Evolutionary conservation across 495 filamentous ascomycete genomes (phyloP), one percentile per base, ranked within the genome.

Genomic region (Penicillium malachiteum): DNA sequence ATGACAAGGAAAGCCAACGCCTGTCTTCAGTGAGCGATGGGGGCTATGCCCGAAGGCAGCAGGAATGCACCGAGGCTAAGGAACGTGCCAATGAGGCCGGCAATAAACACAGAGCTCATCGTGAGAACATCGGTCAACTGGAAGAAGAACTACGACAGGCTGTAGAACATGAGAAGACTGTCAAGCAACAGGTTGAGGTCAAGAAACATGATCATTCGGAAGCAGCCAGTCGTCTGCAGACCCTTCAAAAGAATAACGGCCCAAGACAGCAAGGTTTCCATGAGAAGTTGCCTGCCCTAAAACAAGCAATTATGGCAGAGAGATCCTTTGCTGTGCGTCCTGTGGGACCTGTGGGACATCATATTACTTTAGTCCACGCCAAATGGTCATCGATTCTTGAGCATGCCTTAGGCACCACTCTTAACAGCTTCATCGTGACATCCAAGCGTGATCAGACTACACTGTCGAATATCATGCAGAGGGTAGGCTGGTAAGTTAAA

Each of bases 381-480:
- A 75, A 88, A 62, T 99, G 94, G 94, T 86, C 87, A 6, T 83
- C 79, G n/a, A 83, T 92, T 48, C 66, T 97, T 8, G 94, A 99
- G 65, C 84, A 78, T 54, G 79, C 80, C 3, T 71, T 96, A 40
- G 89, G 89, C 43, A 63, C 48, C 5, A 79, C 65, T 13, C 71
- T 97, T 48, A 84, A 78, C 52, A 83, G 78, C 12, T 99, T 97
- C 66, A 77, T 97, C 49, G 93, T 97, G 31, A 85, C 84, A 10
- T 89, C 76, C 55, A 87, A 87, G 61, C 61, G 69, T 38, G 92
- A 97, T 65, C 81, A 87, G 65, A 75, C 70, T 14, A 72, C 81
- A 14, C 79, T 97, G 3, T 72, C 72, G 1, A 62, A 63, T 2
- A 60, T 92, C 59, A 91, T 93, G 83, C 78, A 77, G 42, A 76